Evolutionary conservation across 2,329 filamentous ascomycete genomes (phyloP).

Genomic region (Fusarium devonianum): DNA sequence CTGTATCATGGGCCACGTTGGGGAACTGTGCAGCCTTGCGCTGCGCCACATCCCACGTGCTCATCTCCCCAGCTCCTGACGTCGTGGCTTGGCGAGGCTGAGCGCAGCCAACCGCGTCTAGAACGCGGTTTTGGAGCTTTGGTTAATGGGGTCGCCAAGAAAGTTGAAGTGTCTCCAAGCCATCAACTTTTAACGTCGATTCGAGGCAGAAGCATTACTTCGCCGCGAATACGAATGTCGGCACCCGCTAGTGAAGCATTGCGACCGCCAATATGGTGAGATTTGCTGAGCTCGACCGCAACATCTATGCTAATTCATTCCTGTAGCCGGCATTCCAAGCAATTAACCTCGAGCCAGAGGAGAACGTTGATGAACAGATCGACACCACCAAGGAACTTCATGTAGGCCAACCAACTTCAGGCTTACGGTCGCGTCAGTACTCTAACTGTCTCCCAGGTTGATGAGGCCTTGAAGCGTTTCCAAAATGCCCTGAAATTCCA

Average conservation of each 20-base stretch:
- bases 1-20: constrained; percentile 29
- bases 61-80: neutral
- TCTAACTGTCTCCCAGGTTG: constrained; percentile 63
- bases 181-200: constrained; percentile 9
- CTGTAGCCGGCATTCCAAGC: constrained; percentile 75
- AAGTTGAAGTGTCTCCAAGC: constrained; percentile 22
- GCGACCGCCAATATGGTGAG: constrained; percentile 37
- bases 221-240: constrained; percentile 32
- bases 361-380: constrained; percentile 86
- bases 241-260: constrained; percentile 14
- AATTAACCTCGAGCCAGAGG: constrained; percentile 93
- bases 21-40: constrained; percentile 27
- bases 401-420: constrained; percentile 45
- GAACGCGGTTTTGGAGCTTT: constrained; percentile 32
- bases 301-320: constrained; percentile 21
- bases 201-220: constrained; percentile 4
- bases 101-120: constrained; percentile 31
- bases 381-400: constrained; percentile 96
- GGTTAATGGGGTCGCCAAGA: constrained; percentile 31
- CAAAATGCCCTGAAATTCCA: constrained; percentile 91
- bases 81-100: constrained; percentile 40
- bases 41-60: constrained; percentile 42
- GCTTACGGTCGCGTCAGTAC: neutral
- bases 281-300: neutral
- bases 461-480: constrained; percentile 94